Percentiles rank a stretch among this genome's conserved stretches.
Evolutionary conservation across 345 rosid genomes (phyloP).

Genomic region (Salix purpurea): DNA sequence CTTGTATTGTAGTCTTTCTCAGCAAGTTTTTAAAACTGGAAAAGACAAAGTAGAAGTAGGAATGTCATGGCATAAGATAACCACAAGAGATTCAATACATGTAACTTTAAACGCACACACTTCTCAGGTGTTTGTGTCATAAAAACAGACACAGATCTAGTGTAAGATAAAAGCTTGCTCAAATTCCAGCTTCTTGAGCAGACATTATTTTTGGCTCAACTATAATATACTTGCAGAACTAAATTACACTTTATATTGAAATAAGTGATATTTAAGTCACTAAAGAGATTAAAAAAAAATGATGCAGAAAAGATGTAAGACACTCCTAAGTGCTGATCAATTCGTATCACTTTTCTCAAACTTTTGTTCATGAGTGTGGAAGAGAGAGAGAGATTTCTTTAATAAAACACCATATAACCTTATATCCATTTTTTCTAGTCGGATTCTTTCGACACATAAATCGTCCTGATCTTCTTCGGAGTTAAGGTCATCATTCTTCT

Average conservation of each 20-base stretch:
- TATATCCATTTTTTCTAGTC: constrained; percentile 73
- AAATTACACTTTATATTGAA: neutral
- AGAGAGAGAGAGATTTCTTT: neutral
- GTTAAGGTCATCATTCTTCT: constrained; percentile 62
- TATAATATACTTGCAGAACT: neutral
- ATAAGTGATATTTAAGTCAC: neutral
- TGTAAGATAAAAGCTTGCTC: neutral
- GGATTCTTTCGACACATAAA: constrained; percentile 66
- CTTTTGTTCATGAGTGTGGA: neutral
- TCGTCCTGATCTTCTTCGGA: constrained; percentile 48
- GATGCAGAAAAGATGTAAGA: neutral
- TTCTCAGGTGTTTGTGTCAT: neutral
- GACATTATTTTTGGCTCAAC: neutral
- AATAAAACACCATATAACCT: constrained; percentile 41
- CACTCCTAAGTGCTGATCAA: neutral
- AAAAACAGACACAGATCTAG: neutral
- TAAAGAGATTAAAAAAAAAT: neutral
- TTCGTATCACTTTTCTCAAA: neutral
- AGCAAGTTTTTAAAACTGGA: constrained; percentile 57
- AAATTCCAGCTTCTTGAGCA: neutral
- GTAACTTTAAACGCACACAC: neutral
- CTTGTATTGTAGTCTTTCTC: constrained; percentile 76
- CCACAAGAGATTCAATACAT: neutral
- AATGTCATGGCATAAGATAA: constrained; percentile 6
- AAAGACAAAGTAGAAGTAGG: constrained; percentile 14